These are phyloP conservation scores for Cercospora janseana DNA, from an alignment of 2,329 filamentous ascomycete genomes.

Conservation along the genomic window DNA sequence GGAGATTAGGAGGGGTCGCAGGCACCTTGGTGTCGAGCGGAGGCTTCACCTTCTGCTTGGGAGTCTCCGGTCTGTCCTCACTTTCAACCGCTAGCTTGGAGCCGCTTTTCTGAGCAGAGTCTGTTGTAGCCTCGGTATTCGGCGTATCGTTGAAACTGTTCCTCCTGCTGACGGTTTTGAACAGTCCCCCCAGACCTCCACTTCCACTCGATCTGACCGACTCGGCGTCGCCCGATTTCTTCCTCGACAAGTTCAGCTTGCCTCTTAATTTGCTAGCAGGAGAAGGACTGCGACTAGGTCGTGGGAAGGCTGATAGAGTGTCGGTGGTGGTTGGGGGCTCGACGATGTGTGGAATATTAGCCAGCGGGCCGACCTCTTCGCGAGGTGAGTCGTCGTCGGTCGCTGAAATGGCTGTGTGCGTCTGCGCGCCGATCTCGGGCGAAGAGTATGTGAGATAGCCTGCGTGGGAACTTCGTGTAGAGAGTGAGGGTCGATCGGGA, in stretches of 20 bases:
- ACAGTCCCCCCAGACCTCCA: conserved; percentile 45
- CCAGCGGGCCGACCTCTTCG: conserved; percentile 33
- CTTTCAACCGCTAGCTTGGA: conserved; percentile 9
- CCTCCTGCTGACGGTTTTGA: conserved; percentile 42
- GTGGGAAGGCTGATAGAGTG: conserved; percentile 23
- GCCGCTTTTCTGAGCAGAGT: conserved; percentile 2
- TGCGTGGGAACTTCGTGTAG: conserved; percentile 50
- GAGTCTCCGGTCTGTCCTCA: conserved; percentile 28
- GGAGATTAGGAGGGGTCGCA: conserved; percentile 44
- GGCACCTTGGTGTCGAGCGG: conserved; percentile 38
- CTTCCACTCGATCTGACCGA: conserved; percentile 47
- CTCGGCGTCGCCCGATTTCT: conserved; percentile 45
- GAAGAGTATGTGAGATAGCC: conserved; percentile 52
- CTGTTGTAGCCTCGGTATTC: neutral
- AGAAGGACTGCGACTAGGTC: conserved; percentile 61
- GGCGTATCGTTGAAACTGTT: conserved; percentile 38
- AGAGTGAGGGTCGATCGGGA: conserved; percentile 33
- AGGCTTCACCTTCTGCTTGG: conserved; percentile 21
- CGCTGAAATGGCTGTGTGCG: conserved; percentile 32
- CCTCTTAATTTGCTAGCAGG: conserved; percentile 69
- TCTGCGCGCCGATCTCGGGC: conserved; percentile 41
- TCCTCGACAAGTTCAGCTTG: conserved; percentile 59
- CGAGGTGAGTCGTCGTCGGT: conserved; percentile 12
- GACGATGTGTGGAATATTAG: conserved; percentile 37
- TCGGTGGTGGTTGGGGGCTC: conserved; percentile 28